Evolutionary conservation across 805 yeast species (phyloP).

Genomic region (Candida loeiensis): DNA sequence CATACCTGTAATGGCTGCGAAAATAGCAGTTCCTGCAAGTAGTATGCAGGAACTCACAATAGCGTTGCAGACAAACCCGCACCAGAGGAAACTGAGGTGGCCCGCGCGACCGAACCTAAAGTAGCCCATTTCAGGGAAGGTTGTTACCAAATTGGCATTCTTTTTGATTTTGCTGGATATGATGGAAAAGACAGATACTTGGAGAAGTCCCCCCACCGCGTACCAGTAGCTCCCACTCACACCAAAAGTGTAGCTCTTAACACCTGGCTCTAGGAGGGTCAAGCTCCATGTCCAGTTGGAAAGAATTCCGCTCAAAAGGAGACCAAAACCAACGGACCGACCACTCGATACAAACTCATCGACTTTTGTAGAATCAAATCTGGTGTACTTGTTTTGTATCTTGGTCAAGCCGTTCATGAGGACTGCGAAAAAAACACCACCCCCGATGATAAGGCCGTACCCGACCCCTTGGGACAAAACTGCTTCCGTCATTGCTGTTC

Average conservation of each 20-base stretch:
- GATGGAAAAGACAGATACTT: conserved; percentile 33
- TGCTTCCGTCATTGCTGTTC: neutral
- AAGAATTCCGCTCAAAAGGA: conserved; percentile 21
- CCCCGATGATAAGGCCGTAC: conserved; percentile 16
- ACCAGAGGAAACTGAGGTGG: conserved; percentile 23
- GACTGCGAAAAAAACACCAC: conserved; percentile 17
- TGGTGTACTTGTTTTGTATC: conserved; percentile 14
- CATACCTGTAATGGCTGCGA: conserved; percentile 15
- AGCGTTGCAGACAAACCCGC: conserved; percentile 23
- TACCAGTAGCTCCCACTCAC: conserved; percentile 23
- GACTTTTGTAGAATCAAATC: conserved; percentile 12
- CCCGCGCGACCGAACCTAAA: conserved; percentile 27
- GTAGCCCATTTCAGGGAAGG: conserved; percentile 25
- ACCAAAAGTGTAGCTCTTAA: conserved; percentile 20
- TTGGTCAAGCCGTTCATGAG: conserved; percentile 15
- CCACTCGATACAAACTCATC: conserved; percentile 19
- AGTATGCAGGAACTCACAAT: conserved; percentile 20
- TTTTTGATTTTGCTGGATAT: conserved; percentile 29
- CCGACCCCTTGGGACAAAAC: conserved; percentile 17
- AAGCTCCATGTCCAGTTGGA: conserved; percentile 29
- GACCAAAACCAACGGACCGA: conserved; percentile 15
- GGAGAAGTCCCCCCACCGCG: conserved; percentile 22
- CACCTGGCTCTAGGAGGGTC: conserved; percentile 22
- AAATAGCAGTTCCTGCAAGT: conserved; percentile 19
- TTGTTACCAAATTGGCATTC: conserved; percentile 33